Evolutionary conservation across 2,329 filamentous ascomycete species (phyloP).

Genomic region (Cordyceps cicadae): DNA sequence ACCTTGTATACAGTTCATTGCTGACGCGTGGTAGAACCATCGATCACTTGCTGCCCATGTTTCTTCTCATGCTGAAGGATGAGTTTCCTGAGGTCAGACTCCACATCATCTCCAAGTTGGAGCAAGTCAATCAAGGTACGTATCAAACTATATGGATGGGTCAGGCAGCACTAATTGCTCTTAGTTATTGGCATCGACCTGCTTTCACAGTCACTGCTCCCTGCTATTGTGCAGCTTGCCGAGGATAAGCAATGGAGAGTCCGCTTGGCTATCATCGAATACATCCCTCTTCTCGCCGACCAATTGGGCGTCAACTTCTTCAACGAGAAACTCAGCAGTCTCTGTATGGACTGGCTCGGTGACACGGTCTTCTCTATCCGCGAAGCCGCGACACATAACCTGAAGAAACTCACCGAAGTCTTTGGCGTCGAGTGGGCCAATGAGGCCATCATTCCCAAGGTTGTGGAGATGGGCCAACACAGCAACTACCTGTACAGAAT

Average conservation of each 20-base stretch:
- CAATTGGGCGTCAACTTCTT: conserved; percentile 97
- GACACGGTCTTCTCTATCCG: conserved; percentile 98
- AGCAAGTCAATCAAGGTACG: conserved; percentile 90
- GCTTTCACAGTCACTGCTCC: conserved; percentile 90
- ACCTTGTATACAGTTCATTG: neutral
- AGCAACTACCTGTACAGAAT: conserved; percentile 99
- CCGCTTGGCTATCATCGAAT: conserved; percentile 95
- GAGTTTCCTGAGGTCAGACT: conserved; percentile 96
- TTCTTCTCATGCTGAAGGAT: conserved; percentile 98
- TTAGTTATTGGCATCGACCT: conserved; percentile 94
- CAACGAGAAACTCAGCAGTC: conserved; percentile 86
- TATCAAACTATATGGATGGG: conserved; percentile 2
- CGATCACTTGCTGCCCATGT: conserved; percentile 94
- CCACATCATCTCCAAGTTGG: conserved; percentile 99
- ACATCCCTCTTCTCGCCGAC: conserved; percentile 90
- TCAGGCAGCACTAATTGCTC: neutral
- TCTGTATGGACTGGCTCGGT: conserved; percentile 98
- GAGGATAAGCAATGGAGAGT: conserved; percentile 99
- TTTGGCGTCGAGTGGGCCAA: conserved; percentile 98
- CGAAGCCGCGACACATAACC: conserved; percentile 91
- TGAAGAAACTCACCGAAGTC: conserved; percentile 97
- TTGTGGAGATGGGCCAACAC: conserved; percentile 96
- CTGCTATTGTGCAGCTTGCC: conserved; percentile 92
- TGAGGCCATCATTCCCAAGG: conserved; percentile 95
- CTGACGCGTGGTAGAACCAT: conserved; percentile 60